Base-by-base conservation (phyloP, 306 rosid species). In the Prunus mongolica region DNA sequence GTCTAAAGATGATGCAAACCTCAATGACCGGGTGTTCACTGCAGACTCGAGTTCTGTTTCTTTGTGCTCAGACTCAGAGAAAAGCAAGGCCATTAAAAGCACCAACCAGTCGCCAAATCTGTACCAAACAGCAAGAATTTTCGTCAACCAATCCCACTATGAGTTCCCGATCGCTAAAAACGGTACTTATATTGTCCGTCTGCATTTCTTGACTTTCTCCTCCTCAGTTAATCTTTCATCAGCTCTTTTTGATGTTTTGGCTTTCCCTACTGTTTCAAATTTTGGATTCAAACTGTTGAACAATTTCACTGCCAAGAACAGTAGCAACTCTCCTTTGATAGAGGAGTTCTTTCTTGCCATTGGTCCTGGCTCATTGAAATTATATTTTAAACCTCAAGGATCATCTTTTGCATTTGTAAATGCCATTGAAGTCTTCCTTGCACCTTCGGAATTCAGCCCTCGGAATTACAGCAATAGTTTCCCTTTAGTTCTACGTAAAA, bases 361-460 rank as follows among this genome's bases (percentile, higher is more conserved):
- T 18, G 3, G 3, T 5, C 0, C 24, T 44, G 22, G n/a, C 2
- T 25, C 49, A 47, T 83, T 89, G 7, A 27, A 38, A 16, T 46
- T 87, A 4, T 61, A 44, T 41, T 86, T 87, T 27, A 13, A 30
- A 0, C 89, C 89, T 24, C 63, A 8, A 9, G 67, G 10, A 25
- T 74, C 88, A 15, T 81, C 88, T 16, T 54, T 86, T 52, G 93
- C 93, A 0, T 84, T 76, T 76, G 72, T 85, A 0, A 89, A 89
- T 75, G 93, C 91, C 49, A 84, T 89, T 12, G 91, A 89, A 81
- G 64, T 86, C 46, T 78, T 89, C 67, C 82, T 56, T 44, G 73
- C 81, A n/a, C 84, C 22, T 51, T n/a, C 34, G 3, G 5, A 51
- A 44, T 78, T 79, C 81, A 66, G 8, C 69, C 25, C 14, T 9